Conservation (phyloP, 2,329 filamentous ascomycete genomes). For the Fusarium xyrophilum region DNA sequence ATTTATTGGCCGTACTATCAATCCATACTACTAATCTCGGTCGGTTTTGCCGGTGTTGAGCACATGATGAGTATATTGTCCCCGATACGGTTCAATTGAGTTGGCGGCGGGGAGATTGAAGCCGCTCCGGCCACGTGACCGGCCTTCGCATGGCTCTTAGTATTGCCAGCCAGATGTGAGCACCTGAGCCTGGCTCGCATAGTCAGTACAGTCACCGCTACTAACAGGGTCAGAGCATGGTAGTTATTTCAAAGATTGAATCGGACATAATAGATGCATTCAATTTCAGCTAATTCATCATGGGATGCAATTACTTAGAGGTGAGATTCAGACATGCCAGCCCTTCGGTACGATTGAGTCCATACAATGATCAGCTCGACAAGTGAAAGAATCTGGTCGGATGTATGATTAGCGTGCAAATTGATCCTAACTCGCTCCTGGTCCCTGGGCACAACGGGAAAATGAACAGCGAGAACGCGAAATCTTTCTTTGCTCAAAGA, state of each 20-base stretch:
- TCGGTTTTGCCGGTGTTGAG: too few relatives aligned
- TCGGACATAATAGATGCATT: rapidly evolving
- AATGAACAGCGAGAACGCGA: neutral
- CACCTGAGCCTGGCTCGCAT: too few relatives aligned
- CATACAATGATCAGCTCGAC: neutral
- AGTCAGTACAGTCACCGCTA: too few relatives aligned
- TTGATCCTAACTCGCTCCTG: neutral
- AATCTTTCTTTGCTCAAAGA: neutral
- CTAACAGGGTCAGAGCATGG: too few relatives aligned
- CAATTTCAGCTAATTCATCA: too few relatives aligned
- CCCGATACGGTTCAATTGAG: neutral
- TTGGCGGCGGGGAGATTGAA: neutral
- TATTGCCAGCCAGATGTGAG: too few relatives aligned
- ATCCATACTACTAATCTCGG: too few relatives aligned
- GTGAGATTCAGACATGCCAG: rapidly evolving
- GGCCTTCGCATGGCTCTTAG: neutral
- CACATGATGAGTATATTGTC: neutral
- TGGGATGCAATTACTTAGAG: neutral
- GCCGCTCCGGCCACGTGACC: neutral
- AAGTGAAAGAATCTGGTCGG: neutral
- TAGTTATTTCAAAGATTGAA: too few relatives aligned
- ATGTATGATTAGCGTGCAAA: neutral
- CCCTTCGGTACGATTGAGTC: neutral
- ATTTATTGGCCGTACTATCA: too few relatives aligned
- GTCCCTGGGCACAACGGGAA: neutral